Base-by-base conservation (phyloP, 352 stramenopile genomes). In the Phytophthora lateralis region DNA sequence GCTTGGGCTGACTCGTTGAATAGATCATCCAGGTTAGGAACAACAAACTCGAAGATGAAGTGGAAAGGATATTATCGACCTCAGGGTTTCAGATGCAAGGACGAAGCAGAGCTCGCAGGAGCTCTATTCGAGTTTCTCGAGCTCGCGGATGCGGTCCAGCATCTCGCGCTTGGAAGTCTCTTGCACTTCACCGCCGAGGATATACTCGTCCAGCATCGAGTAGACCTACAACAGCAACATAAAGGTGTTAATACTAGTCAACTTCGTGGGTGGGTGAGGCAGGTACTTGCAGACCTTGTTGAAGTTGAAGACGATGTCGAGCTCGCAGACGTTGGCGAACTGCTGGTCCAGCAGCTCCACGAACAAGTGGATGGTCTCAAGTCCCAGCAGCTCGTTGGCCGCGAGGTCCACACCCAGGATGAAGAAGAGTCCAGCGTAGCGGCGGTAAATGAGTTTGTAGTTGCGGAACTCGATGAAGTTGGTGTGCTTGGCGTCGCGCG, bases 401-500 rank as follows among this genome's bases (percentile, higher is more conserved):
- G 73, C 75, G 6, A 98, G 73, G 75, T 99, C 96, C 18, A 98
- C 94, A 14, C 95, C 96, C 60, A 98, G 83, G 27, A 98, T 98
- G 73, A 99, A 99, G 79, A 98, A 99, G 32, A 99, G 86, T 8
- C 96, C 96, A 6, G 97, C 97, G 73, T 99, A 99, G 69, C 97
- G 86, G 55, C 97, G 85, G 76, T 99, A 99, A 62, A 99, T 99
- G 47, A 99, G 75, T 79, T 99, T 99, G 89, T 99, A 99, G 71
- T 89, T 98, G 60, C 97, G 96, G 74, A 98, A 99, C 75, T 98
- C 94, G 60, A 98, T 95, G 64, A 98, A 98, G 63, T 98, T 98
- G 39, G 92, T 98, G 67, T 97, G 91, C 54, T 97, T 97, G 45
- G 79, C 67, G 62, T 97, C 92, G 48, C 94, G 79, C 9, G 75